Conservation (phyloP, 306 rosid genomes). For the Prunus armeniaca region DNA sequence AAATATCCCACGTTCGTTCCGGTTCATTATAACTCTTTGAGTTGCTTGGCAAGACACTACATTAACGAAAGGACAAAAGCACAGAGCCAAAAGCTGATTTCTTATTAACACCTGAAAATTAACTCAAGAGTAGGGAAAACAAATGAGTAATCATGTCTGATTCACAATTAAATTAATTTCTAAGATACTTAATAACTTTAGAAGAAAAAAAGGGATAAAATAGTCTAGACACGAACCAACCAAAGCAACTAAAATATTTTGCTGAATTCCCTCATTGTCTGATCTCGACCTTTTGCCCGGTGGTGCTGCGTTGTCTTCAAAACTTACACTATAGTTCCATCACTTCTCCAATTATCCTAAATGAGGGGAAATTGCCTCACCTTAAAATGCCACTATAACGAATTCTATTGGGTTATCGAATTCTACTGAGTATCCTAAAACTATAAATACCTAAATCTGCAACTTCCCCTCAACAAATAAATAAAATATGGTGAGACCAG, state of each 20-base stretch:
- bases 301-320: slow-evolving; percentile 22
- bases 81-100: not conserved
- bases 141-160: not conserved
- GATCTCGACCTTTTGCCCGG: slow-evolving; percentile 33
- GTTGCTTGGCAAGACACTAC: not conserved
- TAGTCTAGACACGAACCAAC: not conserved
- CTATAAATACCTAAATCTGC: slow-evolving; percentile 50
- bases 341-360: slow-evolving; percentile 35
- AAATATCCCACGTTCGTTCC: too few relatives aligned
- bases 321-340: slow-evolving; percentile 30
- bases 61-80: not conserved
- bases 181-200: not conserved
- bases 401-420: slow-evolving; percentile 13
- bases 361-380: slow-evolving; percentile 35
- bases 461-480: slow-evolving; percentile 50
- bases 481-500: slow-evolving; percentile 34
- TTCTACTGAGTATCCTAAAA: slow-evolving; percentile 46
- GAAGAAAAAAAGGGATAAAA: not conserved
- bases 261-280: slow-evolving; percentile 5
- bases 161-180: slow-evolving; percentile 11
- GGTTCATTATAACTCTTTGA: too few relatives aligned
- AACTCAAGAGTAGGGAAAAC: not conserved
- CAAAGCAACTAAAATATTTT: slow-evolving; percentile 9
- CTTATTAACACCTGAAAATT: not conserved
- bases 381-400: slow-evolving; percentile 42